These are phyloP conservation scores for Talaromyces sp. DNA, from an alignment of 2,329 filamentous ascomycete species.

Conservation along the genomic window DNA sequence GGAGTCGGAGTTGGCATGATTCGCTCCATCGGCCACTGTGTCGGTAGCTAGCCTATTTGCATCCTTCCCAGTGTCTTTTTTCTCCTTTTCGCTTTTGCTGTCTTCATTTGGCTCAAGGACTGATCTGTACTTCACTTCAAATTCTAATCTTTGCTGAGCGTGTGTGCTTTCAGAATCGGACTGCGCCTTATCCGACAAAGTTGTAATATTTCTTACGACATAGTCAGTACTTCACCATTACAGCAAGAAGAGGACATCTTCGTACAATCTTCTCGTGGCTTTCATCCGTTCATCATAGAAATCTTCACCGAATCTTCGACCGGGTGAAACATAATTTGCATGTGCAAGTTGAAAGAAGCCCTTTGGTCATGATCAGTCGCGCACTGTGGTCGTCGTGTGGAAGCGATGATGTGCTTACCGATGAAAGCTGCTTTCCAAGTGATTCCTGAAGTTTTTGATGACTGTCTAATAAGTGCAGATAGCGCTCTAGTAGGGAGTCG, in stretches of 20 bases:
- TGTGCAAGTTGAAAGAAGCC: slow-evolving; percentile 49
- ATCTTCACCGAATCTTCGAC: slow-evolving; percentile 46
- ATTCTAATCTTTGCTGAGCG: background rate
- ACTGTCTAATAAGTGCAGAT: slow-evolving; percentile 42
- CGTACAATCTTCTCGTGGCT: slow-evolving; percentile 41
- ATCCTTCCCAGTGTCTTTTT: slow-evolving; percentile 7
- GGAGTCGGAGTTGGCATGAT: no score
- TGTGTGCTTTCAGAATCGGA: background rate
- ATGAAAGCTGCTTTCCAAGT: slow-evolving; percentile 37
- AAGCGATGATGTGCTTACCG: slow-evolving; percentile 28
- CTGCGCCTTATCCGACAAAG: background rate
- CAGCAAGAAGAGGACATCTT: background rate
- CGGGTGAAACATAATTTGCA: slow-evolving; percentile 46
- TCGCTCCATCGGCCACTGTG: background rate
- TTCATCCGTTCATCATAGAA: slow-evolving; percentile 52
- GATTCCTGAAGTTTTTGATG: slow-evolving; percentile 41
- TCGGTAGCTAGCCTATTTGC: background rate
- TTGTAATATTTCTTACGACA: slow-evolving; percentile 6
- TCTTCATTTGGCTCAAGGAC: background rate
- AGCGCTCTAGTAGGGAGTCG: slow-evolving; percentile 41
- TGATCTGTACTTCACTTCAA: slow-evolving; percentile 14
- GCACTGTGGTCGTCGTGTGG: background rate
- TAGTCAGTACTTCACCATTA: background rate
- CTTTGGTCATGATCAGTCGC: slow-evolving; percentile 26
- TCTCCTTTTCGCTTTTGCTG: slow-evolving; percentile 15